Base-by-base conservation (phyloP, 2,329 filamentous ascomycete species). In the Corinectria fuckeliana region DNA sequence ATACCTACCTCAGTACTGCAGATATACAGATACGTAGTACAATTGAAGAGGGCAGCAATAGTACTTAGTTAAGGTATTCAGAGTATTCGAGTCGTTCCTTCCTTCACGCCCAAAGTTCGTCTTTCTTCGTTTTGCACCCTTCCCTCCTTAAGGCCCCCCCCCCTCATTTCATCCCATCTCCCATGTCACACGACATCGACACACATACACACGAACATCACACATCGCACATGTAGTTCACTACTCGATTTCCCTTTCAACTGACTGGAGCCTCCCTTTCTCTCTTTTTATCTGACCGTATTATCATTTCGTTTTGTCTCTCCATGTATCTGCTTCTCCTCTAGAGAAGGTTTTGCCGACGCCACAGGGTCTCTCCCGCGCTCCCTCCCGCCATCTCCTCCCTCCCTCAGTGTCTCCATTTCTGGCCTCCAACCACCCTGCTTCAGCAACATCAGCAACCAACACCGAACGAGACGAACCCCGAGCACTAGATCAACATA, bases 341-440 rank as follows among this genome's bases (percentile, higher is more conserved):
- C n/a, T n/a, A n/a, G 26, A 18, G 4, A 28, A 45, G 23, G 38
- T 23, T 23, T 42, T 6, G 4, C n/a, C n/a, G 7, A 11, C 48
- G 34, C 23, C 55, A 23, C 32, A 52, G 25, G 18, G 32, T 36
- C 28, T 45, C 32, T 47, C 26, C 20, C n/a, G 13, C 30, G 30
- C 41, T 25, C 30, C 30, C 56, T 36, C 56, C 30, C 42, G 20
- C 26, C 56, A 44, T 54, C 56, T 45, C 56, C 45, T 58, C 50
- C 56, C 45, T 58, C 50, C 51, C 53, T 38, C 45, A 44, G 45
- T 32, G 51, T 45, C 50, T 50, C 30, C 41, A 51, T 58, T 32
- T 30, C 36, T 50, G 21, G n/a, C 42, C 42, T 45, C 44, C 50
- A 54, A 45, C 44, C 50, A 59, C 50, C 50, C 28, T 41, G 38